Conservation (phyloP, 1,284 basidiomycete genomes). For the Coniferiporia sulphurascens region DNA sequence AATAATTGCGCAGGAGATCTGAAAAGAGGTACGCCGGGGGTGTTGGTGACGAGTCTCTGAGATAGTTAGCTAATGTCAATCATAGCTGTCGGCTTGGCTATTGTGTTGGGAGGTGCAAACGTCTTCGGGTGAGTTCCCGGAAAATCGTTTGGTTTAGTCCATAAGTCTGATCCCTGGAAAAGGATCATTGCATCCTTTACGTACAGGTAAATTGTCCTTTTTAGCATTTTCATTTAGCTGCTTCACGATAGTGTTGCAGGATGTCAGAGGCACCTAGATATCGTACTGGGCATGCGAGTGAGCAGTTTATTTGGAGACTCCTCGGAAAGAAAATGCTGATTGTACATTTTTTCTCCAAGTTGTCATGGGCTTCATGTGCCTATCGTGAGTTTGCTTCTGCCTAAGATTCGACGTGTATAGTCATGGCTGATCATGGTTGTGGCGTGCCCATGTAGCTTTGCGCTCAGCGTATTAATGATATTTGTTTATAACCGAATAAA, state of each 20-base stretch:
- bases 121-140: background rate
- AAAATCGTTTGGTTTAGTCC: background rate
- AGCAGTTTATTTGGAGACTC: slow-evolving; percentile 30
- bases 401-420: background rate
- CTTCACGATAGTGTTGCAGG: background rate
- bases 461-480: slow-evolving; percentile 29
- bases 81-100: slow-evolving; percentile 27
- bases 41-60: slow-evolving; percentile 17
- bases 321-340: slow-evolving; percentile 40
- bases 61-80: slow-evolving; percentile 15
- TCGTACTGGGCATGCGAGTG: slow-evolving; percentile 3
- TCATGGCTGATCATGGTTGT: background rate
- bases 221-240: background rate
- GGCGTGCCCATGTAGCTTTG: slow-evolving; percentile 21
- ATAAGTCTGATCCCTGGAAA: background rate
- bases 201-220: background rate
- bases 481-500: slow-evolving; percentile 38
- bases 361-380: slow-evolving; percentile 41
- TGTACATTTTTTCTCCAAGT: slow-evolving; percentile 48
- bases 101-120: slow-evolving; percentile 1
- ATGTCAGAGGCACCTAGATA: slow-evolving; percentile 2
- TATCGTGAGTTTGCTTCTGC: slow-evolving; percentile 30
- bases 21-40: slow-evolving; percentile 46
- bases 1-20: slow-evolving; percentile 53
- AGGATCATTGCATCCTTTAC: slow-evolving; percentile 4